Evolutionary conservation across 2,329 filamentous ascomycete genomes (phyloP), one percentile per base, ranked within the genome.

Genomic region (Botrytis byssoidea): DNA sequence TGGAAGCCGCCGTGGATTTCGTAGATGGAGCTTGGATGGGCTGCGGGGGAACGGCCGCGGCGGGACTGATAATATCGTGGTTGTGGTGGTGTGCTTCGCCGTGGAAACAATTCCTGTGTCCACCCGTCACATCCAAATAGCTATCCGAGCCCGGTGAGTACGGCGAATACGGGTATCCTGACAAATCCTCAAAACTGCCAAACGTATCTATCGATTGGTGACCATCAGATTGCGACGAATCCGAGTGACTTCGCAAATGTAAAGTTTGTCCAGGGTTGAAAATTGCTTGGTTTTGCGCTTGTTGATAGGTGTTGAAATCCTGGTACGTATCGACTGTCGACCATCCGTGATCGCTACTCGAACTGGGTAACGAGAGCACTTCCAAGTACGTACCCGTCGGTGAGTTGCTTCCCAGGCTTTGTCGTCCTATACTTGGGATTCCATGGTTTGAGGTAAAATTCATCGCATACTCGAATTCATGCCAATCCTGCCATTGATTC

Each of bases 181-280:
- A 84, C 67, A 94, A 89, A 78, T 97, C 94, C 81, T 97, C 94
- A 78, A 92, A 97, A 84, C 93, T 96, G 76, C 87, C 90, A 85
- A 87, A 94, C 81, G 86, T 78, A 57, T 81, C 80, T 32, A 81
- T 77, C 40, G 92, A 81, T 80, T 91, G 85, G 82, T 89, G 83
- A 78, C 90, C 89, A 48, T 95, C 92, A 1, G 92, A 91, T 77
- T 91, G 89, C 1, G 93, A 96, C 3, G 94, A 96, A 79, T 97
- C 93, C 6, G 95, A 97, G 79, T 92, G 91, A 72, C 92, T 95
- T 78, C 95, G 90, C 80, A 97, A 88, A 84, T 98, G 95, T 70
- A 98, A 85, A 1, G 94, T 97, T 84, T 97, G 93, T 75, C 92
- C 90, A 2, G 95, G 95, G 83, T 98, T 97, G 86, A 97, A 97